Percentiles rank a stretch among this genome's conserved stretches.
Conservation (phyloP, 169 alveolate genomes). For the Plasmodium ovale region DNA sequence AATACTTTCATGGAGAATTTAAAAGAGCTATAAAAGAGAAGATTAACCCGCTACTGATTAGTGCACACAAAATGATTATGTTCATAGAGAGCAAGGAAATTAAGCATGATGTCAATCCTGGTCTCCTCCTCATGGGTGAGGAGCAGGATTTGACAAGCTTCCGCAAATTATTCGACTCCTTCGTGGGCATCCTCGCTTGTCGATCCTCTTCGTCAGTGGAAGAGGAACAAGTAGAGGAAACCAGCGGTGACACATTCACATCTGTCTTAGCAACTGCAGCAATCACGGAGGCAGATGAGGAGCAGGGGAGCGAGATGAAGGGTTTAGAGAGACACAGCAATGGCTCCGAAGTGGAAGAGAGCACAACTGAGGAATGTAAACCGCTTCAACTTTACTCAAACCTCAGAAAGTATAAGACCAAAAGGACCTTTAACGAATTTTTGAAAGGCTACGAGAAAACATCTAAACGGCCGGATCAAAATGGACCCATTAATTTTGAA, state of each 20-base stretch:
- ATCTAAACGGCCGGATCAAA: neutral
- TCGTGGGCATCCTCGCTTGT: no score
- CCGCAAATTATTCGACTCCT: conserved; percentile 7
- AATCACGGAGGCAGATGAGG: no score
- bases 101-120: conserved; percentile 8
- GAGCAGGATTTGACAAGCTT: conserved; percentile 1
- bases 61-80: conserved; percentile 50
- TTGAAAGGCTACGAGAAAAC: neutral
- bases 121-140: conserved; percentile 2
- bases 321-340: no score
- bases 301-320: no score
- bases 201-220: no score
- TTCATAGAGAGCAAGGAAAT: conserved; percentile 67
- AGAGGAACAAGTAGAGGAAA: no score
- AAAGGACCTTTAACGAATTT: conserved; percentile 7
- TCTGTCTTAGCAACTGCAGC: no score
- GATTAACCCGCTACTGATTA: conserved; percentile 53
- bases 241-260: no score
- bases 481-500: neutral
- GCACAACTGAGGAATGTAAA: conserved; percentile 22
- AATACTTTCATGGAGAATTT: conserved; percentile 31
- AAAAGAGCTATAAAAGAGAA: conserved; percentile 52
- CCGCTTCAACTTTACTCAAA: conserved; percentile 29
- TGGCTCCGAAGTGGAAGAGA: conserved; percentile 4
- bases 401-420: conserved; percentile 33